Evolutionary conservation across 352 stramenopile genomes (phyloP).

Genomic region (Globisporangium viniferum): DNA sequence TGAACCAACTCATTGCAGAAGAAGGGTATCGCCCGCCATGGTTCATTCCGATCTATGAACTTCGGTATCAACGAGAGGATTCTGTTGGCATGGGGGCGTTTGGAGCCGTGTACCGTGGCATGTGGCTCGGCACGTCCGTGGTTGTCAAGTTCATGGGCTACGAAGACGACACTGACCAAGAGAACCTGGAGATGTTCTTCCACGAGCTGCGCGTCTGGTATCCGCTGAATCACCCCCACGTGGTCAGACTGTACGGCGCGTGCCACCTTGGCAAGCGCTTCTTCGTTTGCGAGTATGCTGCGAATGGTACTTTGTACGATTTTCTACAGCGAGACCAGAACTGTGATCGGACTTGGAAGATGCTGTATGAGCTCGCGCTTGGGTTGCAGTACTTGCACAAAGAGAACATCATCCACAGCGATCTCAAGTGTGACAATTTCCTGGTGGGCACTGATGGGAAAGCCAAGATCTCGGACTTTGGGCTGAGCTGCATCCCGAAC

Average conservation of each 20-base stretch:
- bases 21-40: neutral
- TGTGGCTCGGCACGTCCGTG: slow-evolving; percentile 6
- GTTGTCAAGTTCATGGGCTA: slow-evolving; percentile 14
- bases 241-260: slow-evolving; percentile 9
- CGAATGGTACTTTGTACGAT: slow-evolving; percentile 3
- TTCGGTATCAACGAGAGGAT: neutral
- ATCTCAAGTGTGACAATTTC: slow-evolving; percentile 25
- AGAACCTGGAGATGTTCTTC: slow-evolving; percentile 1
- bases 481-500: slow-evolving; percentile 11
- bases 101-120: slow-evolving; percentile 1
- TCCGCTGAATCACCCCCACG: slow-evolving; percentile 13
- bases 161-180: neutral
- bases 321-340: slow-evolving; percentile 87
- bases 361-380: slow-evolving; percentile 21
- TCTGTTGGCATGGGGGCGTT: neutral
- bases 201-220: slow-evolving; percentile 12
- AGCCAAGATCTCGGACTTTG: slow-evolving; percentile 27
- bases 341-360: slow-evolving; percentile 14
- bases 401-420: slow-evolving; percentile 21
- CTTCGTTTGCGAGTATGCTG: slow-evolving; percentile 11
- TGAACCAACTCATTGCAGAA: neutral
- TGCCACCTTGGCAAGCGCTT: slow-evolving; percentile 2
- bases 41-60: neutral
- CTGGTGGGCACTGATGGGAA: slow-evolving; percentile 21
- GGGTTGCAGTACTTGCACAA: slow-evolving; percentile 24